Evolutionary conservation across 2,329 filamentous ascomycete species (phyloP), one percentile per base, ranked within the genome.

Genomic region (Ophiocordyceps polyrhachis-furcata): DNA sequence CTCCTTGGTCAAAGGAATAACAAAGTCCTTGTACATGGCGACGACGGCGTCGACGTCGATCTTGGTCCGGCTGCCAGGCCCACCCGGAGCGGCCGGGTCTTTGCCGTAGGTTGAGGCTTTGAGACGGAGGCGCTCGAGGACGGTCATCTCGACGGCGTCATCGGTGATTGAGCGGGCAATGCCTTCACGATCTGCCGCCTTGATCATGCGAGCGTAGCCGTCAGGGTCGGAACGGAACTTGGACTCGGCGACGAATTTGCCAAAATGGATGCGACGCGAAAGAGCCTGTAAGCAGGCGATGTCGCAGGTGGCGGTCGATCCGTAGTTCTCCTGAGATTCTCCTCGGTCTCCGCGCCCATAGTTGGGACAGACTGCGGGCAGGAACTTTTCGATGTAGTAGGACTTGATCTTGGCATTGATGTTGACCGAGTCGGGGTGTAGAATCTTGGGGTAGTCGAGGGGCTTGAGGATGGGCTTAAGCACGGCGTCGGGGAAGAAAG

Each of bases 1-100:
- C 50, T 87, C 82, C 63, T 98, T 98, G n/a, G 91, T 98, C 60
- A 96, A 64, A 0, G 91, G 91, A 53, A 98, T 98, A 48, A 98
- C 88, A 64, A 83, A 84, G 60, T 94, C 76, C 71, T 78, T 77
- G 66, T 94, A 94, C 81, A 93, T 89, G 50, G 73, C 71, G 44
- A 93, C 85, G 21, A 94, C 86, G 1, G 88, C 88, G 48, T 96
- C 86, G 2, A 83, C 84, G 57, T 96, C 79, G 56, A 98, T 93
- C 72, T 96, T 96, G 51, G 68, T 70, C 46, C 70, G 67, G n/a
- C 69, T 71, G 15, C 71, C 67, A 7, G 66, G 67, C 40, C 66
- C 66, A 13, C 68, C 66, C 13, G 65, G 65, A 50, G 75, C 68
- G 43, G 80, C 83, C 1, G 91, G 88, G 62, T 96, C 89, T 25